phyloP scores from a whole-genome alignment of 129 eudicot species.

The Lactuca saligna region DNA sequence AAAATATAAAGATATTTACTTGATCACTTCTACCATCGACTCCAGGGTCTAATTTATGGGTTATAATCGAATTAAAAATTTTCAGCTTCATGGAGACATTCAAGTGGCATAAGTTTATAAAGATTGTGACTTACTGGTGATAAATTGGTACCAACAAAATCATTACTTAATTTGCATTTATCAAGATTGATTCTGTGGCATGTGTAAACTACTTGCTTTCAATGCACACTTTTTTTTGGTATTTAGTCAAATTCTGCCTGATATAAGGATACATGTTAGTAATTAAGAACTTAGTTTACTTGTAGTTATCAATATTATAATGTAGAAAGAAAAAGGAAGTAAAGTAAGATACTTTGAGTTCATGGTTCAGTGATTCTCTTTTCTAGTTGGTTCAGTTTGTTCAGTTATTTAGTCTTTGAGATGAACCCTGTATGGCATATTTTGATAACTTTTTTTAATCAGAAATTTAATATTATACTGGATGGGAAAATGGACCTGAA shows the following conservation, averaged over 20 bases:
- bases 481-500: conserved; percentile 20
- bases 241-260: not conserved
- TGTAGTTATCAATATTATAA: not conserved
- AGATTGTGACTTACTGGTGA: not conserved
- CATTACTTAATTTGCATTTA: conserved; percentile 1
- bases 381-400: conserved; percentile 12
- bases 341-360: not conserved
- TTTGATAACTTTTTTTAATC: not conserved
- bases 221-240: not conserved
- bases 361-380: not conserved
- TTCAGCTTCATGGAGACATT: not conserved
- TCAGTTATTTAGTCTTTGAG: conserved; percentile 6
- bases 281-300: not conserved
- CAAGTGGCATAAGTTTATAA: not conserved
- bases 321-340: not conserved
- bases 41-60: not conserved
- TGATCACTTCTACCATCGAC: not conserved
- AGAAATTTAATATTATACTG: conserved; percentile 1
- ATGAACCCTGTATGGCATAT: not conserved
- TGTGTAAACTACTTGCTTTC: not conserved
- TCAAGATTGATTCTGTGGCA: not conserved
- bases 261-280: too few relatives aligned
- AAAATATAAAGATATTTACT: not conserved
- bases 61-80: not conserved
- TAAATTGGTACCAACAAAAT: not conserved